These are phyloP conservation scores for Nicotiana attenuata DNA, from an alignment of 257 asterid species.

Conservation along the genomic window DNA sequence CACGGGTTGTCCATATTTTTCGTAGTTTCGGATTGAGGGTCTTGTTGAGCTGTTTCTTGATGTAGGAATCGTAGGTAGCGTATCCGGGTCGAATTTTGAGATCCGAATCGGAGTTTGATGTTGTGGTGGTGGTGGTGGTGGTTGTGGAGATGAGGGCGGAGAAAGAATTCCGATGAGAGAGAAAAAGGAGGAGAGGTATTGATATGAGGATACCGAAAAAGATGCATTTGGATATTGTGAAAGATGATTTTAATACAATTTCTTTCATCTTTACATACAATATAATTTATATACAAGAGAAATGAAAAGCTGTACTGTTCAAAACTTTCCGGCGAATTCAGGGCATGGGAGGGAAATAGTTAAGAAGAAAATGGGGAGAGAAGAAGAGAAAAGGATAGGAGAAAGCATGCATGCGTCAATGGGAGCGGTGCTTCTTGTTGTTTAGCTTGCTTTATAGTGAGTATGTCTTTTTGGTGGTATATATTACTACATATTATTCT, in stretches of 20 bases:
- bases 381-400: neutral
- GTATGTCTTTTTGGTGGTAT: neutral
- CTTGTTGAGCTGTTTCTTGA: slow-evolving; percentile 81
- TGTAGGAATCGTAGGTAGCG: slow-evolving; percentile 69
- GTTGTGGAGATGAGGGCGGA: neutral
- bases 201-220: slow-evolving; percentile 27
- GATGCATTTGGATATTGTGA: slow-evolving; percentile 15
- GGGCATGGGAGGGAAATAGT: no score
- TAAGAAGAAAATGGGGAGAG: neutral
- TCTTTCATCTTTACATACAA: slow-evolving; percentile 30
- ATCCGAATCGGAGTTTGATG: slow-evolving; percentile 28
- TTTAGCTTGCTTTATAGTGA: neutral
- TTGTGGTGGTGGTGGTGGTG: neutral
- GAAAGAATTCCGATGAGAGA: slow-evolving; percentile 16
- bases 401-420: slow-evolving; percentile 5
- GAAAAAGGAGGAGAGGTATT: slow-evolving; percentile 24
- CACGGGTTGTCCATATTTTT: slow-evolving; percentile 82
- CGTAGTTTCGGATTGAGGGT: slow-evolving; percentile 86
- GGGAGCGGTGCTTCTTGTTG: neutral
- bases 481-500: no score
- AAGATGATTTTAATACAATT: slow-evolving; percentile 14
- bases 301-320: neutral
- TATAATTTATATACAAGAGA: neutral
- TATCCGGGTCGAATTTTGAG: slow-evolving; percentile 87
- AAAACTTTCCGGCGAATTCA: neutral